Conservation (phyloP, 1,284 basidiomycete genomes). For the Apiotrichum gamsii region DNA sequence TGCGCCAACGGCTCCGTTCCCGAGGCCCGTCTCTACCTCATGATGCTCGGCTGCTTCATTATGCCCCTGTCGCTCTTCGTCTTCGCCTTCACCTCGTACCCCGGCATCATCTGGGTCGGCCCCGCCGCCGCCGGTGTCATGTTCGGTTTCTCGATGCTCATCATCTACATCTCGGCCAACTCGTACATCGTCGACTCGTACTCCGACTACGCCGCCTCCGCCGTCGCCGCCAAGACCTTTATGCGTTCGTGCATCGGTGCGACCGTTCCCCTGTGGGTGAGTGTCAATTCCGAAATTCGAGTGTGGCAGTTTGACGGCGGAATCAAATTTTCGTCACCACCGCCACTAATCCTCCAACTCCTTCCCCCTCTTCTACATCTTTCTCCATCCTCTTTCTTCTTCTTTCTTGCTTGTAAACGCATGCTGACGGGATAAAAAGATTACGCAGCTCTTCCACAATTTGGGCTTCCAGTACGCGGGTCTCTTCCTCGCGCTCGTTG, state of each 20-base stretch:
- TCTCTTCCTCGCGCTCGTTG: conserved; percentile 34
- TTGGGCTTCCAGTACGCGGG: conserved; percentile 36
- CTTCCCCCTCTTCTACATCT: background rate
- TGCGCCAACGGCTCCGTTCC: conserved; percentile 22
- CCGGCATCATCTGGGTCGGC: conserved; percentile 37
- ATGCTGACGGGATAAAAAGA: background rate
- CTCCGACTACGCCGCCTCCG: conserved; percentile 38
- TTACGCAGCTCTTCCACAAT: conserved; percentile 18
- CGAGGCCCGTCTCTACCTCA: conserved; percentile 34
- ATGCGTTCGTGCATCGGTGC: conserved; percentile 49
- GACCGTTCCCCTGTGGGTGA: conserved; percentile 37
- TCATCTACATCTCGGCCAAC: conserved; percentile 45
- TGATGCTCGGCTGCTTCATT: conserved; percentile 35
- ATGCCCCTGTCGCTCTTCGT: conserved; percentile 48
- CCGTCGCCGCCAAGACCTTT: conserved; percentile 52
- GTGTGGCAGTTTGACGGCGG: too few relatives aligned
- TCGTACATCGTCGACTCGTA: conserved; percentile 39
- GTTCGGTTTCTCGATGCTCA: conserved; percentile 38
- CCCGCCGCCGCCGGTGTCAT: conserved; percentile 28
- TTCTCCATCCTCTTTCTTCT: background rate
- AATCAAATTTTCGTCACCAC: background rate
- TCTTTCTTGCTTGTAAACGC: background rate
- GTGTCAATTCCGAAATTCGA: conserved; percentile 24
- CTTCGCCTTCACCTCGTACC: conserved; percentile 40
- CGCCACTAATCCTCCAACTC: background rate